Percentiles rank a stretch among this genome's conserved stretches.
phyloP scores from a whole-genome alignment of 495 filamentous ascomycete genomes.

The Saxophila tyrrhenica region DNA sequence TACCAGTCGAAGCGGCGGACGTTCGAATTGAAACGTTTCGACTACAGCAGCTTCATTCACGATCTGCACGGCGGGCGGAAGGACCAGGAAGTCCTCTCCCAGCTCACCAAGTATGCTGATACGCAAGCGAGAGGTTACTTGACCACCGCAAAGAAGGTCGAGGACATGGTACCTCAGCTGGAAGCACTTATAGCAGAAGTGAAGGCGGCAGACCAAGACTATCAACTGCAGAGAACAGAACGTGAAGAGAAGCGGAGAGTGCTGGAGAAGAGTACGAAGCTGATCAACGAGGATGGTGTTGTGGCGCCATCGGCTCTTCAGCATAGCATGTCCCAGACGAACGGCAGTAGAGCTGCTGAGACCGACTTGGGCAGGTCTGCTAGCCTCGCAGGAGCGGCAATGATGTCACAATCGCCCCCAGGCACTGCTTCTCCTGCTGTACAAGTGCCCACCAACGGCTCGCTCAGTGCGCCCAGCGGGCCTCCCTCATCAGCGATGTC shows the following conservation, averaged over 20 bases:
- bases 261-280: conserved; percentile 77
- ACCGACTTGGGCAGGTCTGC: not conserved
- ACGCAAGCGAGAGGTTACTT: conserved; percentile 78
- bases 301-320: conserved; percentile 6
- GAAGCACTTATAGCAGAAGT: conserved; percentile 88
- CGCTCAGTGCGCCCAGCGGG: conserved; percentile 3
- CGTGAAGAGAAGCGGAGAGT: conserved; percentile 83
- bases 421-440: conserved; percentile 5
- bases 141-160: conserved; percentile 71
- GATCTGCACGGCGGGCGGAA: conserved; percentile 95
- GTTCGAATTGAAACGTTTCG: conserved; percentile 94
- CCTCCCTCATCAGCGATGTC: not conserved
- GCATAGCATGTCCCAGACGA: conserved; percentile 4
- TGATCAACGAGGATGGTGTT: conserved; percentile 12
- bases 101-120: conserved; percentile 89
- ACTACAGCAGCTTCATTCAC: conserved; percentile 99
- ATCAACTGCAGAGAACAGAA: conserved; percentile 83
- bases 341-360: conserved; percentile 5
- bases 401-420: conserved; percentile 15
- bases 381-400: not conserved
- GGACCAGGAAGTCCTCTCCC: conserved; percentile 92
- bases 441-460: conserved; percentile 4
- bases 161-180: conserved; percentile 77
- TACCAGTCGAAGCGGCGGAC: conserved; percentile 89
- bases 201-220: conserved; percentile 85